Base-by-base conservation (phyloP, 306 rosid species). In the Albizia julibrissin region DNA sequence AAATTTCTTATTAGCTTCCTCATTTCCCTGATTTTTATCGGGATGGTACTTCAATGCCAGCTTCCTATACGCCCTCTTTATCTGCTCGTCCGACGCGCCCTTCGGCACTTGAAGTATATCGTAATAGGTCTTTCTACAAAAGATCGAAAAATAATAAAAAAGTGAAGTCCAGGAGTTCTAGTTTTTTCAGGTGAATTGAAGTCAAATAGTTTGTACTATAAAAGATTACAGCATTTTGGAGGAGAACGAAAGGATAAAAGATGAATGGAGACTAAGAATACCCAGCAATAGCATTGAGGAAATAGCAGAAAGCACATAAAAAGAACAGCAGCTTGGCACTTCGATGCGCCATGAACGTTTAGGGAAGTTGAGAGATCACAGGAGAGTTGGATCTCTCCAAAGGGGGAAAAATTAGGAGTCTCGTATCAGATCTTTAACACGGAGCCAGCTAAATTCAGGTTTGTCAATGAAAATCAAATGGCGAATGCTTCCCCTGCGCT, bases 11-110 rank as follows among this genome's bases (percentile, higher is more conserved):
- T 85, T 91, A 76, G 99, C 99, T 81, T 92, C 99, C 81, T 95
- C 99, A 62, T 95, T 95, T 65, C 98, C 99, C 59, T 1, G 98
- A 79, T 95, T 95, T 92, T 95, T 95, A 85, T 95, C 99, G 3
- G 99, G 99, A 81, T 95, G 99, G 79, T 91, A 95, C 91, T 93
- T 95, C 92, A 95, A 76, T 50, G 99, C 99, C 4, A 95, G 96
- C 83, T 93, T 95, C 84, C 99, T 81, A 79, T 95, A 95, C 31
- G 98, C 97, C 72, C 97, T 92, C 90, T 95, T 95, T 87, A 95
- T 93, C 90, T 95, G 98, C 2, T 95, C 99, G 19, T 95, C 99
- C 12, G 96, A 85, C 31, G 99, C 97, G 80, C 94, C 93, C 78
- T 89, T 90, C 13, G 92, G 89, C 39, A 95, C 93, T 84, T 95